A percentile compares a stretch with the other conserved stretches of the same genome.
Evolutionary conservation across 352 stramenopile genomes (phyloP).

Genomic region (Pythium scleroteichum): DNA sequence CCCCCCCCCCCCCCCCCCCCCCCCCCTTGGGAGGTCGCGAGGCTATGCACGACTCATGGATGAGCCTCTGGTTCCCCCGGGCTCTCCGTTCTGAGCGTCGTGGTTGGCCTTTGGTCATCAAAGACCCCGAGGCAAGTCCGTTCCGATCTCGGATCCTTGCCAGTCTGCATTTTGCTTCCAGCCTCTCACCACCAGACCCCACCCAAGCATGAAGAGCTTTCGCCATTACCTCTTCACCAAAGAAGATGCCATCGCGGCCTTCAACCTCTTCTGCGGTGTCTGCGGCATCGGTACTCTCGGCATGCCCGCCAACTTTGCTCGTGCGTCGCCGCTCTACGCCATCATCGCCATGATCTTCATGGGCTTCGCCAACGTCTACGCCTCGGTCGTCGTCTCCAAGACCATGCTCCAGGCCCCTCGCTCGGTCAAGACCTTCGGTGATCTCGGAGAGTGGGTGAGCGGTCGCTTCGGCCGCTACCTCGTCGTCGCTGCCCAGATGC

Average conservation of each 20-base stretch:
- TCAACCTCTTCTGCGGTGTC: conserved; percentile 35
- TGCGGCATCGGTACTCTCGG: conserved; percentile 39
- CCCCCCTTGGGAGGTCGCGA: not conserved
- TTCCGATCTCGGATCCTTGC: conserved; percentile 1
- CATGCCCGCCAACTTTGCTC: conserved; percentile 37
- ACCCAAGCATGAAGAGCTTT: conserved; percentile 20
- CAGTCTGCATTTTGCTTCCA: conserved; percentile 14
- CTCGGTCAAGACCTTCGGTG: conserved; percentile 32
- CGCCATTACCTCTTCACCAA: conserved; percentile 32
- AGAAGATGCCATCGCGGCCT: conserved; percentile 30
- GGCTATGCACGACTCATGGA: not conserved
- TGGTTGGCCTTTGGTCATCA: not conserved
- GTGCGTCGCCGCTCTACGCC: conserved; percentile 27
- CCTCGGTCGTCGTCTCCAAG: conserved; percentile 29
- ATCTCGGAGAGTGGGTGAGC: conserved; percentile 36
- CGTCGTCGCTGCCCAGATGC: conserved; percentile 10
- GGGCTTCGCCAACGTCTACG: conserved; percentile 36
- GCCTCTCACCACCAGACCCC: not conserved
- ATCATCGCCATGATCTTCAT: conserved; percentile 34
- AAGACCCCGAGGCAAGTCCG: not conserved
- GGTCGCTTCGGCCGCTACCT: conserved; percentile 23
- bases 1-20: no score
- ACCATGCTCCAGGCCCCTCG: conserved; percentile 30
- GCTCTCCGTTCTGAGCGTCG: not conserved
- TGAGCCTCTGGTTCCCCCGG: not conserved